These are phyloP conservation scores for Curvularia sp. DNA, from an alignment of 2,329 filamentous ascomycete genomes.

Conservation along the genomic window DNA sequence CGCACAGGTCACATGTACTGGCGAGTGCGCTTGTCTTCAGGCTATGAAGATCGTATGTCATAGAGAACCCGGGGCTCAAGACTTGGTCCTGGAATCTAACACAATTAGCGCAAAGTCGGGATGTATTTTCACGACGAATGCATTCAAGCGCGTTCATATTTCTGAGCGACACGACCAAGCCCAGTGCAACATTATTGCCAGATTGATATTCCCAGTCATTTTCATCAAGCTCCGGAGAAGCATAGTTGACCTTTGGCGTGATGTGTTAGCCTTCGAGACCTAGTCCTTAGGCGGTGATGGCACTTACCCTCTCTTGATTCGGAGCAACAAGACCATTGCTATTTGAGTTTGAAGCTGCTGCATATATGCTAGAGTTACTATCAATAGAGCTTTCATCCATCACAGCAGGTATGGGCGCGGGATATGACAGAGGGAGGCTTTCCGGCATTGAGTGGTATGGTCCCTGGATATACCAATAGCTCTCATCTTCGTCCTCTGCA, in stretches of 20 bases:
- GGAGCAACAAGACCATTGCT: background rate
- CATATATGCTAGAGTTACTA: background rate
- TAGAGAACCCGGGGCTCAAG: background rate
- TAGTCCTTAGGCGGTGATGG: background rate
- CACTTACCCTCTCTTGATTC: background rate
- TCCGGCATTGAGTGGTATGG: background rate
- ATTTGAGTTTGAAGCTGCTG: background rate
- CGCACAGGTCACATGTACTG: background rate
- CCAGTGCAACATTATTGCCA: background rate
- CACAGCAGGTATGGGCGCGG: background rate
- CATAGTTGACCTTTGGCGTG: constrained; percentile 1
- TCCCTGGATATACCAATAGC: background rate
- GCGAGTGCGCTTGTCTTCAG: background rate
- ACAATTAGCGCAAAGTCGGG: background rate
- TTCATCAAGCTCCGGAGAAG: constrained; percentile 11
- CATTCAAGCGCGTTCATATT: background rate
- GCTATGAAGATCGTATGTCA: background rate
- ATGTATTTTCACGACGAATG: background rate
- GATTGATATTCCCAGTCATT: constrained; percentile 8
- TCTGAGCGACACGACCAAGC: background rate
- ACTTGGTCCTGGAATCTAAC: background rate
- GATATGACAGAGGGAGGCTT: background rate
- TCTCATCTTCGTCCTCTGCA: constrained; percentile 9
- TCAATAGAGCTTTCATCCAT: background rate
- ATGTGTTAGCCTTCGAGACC: background rate